phyloP scores from a whole-genome alignment of 2,329 filamentous ascomycete species.

The Raffaelea albimanens region DNA sequence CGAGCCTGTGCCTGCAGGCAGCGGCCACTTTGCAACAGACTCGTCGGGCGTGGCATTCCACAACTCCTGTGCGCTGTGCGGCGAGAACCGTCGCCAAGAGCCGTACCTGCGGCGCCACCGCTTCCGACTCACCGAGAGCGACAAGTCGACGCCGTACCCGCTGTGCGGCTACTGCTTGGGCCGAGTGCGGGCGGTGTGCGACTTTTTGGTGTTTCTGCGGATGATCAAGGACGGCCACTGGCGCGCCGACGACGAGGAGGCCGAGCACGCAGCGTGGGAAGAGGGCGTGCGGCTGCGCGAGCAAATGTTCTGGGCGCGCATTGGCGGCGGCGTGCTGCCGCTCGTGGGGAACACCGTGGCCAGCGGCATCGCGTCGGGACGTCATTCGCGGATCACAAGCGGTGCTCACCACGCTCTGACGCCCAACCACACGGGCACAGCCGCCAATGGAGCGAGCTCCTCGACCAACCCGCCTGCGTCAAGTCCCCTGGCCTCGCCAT shows the following conservation, averaged over 20 bases:
- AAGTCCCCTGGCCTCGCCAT: neutral
- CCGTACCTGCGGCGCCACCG: constrained; percentile 71
- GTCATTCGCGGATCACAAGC: constrained; percentile 4
- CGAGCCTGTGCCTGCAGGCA: constrained; percentile 64
- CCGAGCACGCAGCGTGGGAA: constrained; percentile 86
- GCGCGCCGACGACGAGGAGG: constrained; percentile 72
- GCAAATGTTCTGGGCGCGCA: constrained; percentile 92
- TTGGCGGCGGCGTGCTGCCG: constrained; percentile 86
- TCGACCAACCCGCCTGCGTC: neutral
- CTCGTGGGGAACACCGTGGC: constrained; percentile 18
- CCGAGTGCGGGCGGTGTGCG: constrained; percentile 78
- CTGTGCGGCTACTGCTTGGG: constrained; percentile 82
- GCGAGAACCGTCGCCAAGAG: constrained; percentile 65
- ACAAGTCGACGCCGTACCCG: constrained; percentile 79
- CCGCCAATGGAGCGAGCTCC: neutral
- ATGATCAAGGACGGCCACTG: constrained; percentile 91
- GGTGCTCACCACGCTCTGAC: constrained; percentile 3
- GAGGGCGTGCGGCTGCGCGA: constrained; percentile 84
- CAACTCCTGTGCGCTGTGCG: constrained; percentile 67
- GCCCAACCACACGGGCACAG: neutral
- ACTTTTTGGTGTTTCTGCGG: constrained; percentile 83
- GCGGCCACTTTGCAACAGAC: constrained; percentile 26
- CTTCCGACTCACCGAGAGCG: constrained; percentile 80
- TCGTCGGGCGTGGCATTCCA: constrained; percentile 35
- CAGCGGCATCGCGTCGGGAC: neutral